Conservation (phyloP, 148 eudicot genomes). For the Spergularia bocconei region DNA sequence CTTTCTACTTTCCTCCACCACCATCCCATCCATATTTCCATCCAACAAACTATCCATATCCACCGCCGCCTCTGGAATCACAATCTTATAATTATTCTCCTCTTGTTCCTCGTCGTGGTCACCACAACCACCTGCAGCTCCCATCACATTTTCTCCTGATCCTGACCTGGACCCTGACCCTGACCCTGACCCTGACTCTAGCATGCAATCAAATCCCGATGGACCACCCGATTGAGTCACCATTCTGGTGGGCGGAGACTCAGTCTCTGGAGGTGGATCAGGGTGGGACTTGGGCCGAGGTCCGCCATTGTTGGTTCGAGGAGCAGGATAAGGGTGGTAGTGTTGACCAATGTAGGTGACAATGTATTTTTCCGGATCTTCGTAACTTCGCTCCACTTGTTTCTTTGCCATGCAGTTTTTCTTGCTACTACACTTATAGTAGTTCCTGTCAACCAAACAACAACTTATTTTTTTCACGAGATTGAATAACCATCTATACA, state of each 20-base stretch:
- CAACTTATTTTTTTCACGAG: background rate
- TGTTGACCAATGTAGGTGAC: slow-evolving; percentile 64
- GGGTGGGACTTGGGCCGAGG: background rate
- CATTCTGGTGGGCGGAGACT: background rate
- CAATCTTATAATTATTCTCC: too few relatives aligned
- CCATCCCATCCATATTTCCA: background rate
- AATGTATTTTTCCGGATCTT: slow-evolving; percentile 38
- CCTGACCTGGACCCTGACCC: background rate
- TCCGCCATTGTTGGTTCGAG: slow-evolving; percentile 4
- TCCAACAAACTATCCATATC: background rate
- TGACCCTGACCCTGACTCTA: too few relatives aligned
- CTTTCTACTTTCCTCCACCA: background rate
- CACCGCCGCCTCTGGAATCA: too few relatives aligned
- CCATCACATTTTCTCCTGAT: background rate
- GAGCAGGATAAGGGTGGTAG: slow-evolving; percentile 50
- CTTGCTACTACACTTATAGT: slow-evolving; percentile 72
- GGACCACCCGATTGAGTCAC: background rate
- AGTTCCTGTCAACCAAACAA: slow-evolving; percentile 43
- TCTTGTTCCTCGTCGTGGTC: too few relatives aligned
- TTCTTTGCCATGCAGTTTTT: slow-evolving; percentile 71
- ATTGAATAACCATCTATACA: too few relatives aligned
- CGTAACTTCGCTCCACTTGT: slow-evolving; percentile 67
- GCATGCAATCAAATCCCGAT: background rate
- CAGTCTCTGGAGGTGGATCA: background rate
- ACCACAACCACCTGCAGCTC: background rate